Evolutionary conservation across 2,329 filamentous ascomycete genomes (phyloP), one percentile per base, ranked within the genome.

Genomic region (Samsoniella hepiali): DNA sequence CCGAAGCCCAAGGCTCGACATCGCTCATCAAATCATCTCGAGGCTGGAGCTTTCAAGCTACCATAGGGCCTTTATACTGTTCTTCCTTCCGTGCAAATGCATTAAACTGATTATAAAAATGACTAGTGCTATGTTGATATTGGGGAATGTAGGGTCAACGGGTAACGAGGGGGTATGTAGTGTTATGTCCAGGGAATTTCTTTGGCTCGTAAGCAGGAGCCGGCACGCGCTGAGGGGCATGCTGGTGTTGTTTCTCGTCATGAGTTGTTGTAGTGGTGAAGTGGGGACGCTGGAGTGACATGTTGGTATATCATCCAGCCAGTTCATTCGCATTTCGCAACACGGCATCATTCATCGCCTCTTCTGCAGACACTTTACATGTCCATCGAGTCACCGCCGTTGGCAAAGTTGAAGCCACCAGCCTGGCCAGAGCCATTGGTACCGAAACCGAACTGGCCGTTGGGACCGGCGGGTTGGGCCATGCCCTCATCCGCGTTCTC

Each of bases 351-450:
- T 60, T 40, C n/a, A n/a, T 57, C 40, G n/a, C 17, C 27, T 61
- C 29, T 40, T 17, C 9, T n/a, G 44, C 31, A 44, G 47, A 56
- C 36, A 51, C 54, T 68, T 79, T 84, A 88, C 85, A 88, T 88
- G 72, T 88, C 85, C 85, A 88, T 88, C 31, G 84, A 84, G 72
- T 87, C 84, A 66, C 80, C 81, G 63, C 83, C 83, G 73, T 87
- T 92, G 76, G 91, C 91, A 76, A 99, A 99, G 86, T 91, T 97
- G 87, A 98, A 99, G 74, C 91, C 90, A 69, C 90, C 89, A 71
- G 89, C 86, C 73, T 91, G 88, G 71, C 78, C 77, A 47, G 76
- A 75, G 50, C 78, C 80, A 73, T 85, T 87, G 71, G 88, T 81
- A 72, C 90, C 88, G 78, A 98, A 90, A 72, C 93, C 86, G 77